phyloP scores from a whole-genome alignment of 331 rosid genomes.

The Arachis monticola region DNA sequence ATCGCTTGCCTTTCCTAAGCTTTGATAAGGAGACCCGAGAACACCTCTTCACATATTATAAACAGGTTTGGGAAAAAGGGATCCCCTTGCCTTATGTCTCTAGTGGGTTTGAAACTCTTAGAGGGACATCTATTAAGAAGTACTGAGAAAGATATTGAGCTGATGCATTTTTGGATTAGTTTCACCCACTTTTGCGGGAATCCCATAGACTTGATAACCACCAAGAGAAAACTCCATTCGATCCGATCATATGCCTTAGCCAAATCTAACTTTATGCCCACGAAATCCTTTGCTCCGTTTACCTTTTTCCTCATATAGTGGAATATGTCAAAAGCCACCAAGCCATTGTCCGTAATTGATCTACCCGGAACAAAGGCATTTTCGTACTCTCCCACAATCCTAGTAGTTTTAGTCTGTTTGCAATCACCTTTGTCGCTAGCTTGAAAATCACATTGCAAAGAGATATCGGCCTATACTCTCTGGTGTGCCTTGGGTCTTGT shows the following conservation, averaged over 20 bases:
- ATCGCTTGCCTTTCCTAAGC: too few relatives aligned
- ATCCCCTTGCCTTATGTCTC: background rate
- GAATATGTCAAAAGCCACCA: background rate
- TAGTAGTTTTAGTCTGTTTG: background rate
- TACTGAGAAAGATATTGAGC: background rate
- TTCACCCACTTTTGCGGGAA: too few relatives aligned
- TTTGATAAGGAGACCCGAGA: too few relatives aligned
- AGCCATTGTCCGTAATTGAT: background rate
- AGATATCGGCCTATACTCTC: background rate
- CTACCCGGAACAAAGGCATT: background rate
- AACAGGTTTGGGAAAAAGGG: background rate
- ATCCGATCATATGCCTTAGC: background rate
- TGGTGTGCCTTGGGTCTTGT: background rate
- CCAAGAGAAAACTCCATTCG: background rate
- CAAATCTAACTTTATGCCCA: background rate
- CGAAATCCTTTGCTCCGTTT: background rate
- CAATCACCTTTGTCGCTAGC: background rate
- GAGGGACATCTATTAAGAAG: background rate
- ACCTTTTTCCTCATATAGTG: background rate
- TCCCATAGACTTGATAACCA: background rate
- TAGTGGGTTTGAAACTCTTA: too few relatives aligned
- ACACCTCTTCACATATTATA: too few relatives aligned
- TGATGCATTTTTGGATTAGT: background rate
- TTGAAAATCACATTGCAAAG: background rate
- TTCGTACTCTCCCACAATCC: background rate